Conservation (phyloP, 1,284 basidiomycete genomes). For the Fomitopsis pinicola region DNA sequence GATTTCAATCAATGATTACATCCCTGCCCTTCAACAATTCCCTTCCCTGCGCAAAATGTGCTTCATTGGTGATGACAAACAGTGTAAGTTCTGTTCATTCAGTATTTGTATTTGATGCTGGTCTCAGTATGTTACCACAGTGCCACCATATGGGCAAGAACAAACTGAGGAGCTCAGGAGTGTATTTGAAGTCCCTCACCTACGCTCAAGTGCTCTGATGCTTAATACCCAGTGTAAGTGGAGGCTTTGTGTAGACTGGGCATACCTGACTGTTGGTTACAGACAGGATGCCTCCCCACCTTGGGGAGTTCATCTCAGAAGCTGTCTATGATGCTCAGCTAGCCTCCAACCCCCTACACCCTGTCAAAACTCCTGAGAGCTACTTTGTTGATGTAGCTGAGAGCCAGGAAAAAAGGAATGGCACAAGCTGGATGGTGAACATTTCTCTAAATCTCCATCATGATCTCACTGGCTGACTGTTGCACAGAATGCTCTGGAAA, state of each 20-base stretch:
- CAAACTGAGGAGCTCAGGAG: conserved; percentile 34
- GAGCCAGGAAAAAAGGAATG: conserved; percentile 34
- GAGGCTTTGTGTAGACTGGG: background rate
- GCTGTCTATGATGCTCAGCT: conserved; percentile 53
- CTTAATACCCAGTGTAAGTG: conserved; percentile 41
- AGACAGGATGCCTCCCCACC: conserved; percentile 77
- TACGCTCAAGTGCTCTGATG: conserved; percentile 29
- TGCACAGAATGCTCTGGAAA: conserved; percentile 39
- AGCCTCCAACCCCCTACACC: conserved; percentile 32
- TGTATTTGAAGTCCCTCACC: conserved; percentile 41
- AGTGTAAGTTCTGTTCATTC: conserved; percentile 43
- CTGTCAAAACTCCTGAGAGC: conserved; percentile 15
- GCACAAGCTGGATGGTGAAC: conserved; percentile 41
- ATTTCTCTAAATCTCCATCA: conserved; percentile 10
- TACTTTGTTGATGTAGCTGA: conserved; percentile 43
- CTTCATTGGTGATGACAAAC: conserved; percentile 74
- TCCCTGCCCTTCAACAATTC: conserved; percentile 46
- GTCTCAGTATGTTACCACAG: conserved; percentile 22
- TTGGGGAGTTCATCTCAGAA: conserved; percentile 68
- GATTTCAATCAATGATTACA: conserved; percentile 47
- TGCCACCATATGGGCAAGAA: conserved; percentile 46
- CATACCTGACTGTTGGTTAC: background rate
- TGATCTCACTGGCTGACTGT: conserved; percentile 13
- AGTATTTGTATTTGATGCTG: background rate
- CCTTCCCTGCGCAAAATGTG: conserved; percentile 51